Base-by-base conservation (phyloP, 768 basidiomycete genomes). In the Calvatia gigantea region DNA sequence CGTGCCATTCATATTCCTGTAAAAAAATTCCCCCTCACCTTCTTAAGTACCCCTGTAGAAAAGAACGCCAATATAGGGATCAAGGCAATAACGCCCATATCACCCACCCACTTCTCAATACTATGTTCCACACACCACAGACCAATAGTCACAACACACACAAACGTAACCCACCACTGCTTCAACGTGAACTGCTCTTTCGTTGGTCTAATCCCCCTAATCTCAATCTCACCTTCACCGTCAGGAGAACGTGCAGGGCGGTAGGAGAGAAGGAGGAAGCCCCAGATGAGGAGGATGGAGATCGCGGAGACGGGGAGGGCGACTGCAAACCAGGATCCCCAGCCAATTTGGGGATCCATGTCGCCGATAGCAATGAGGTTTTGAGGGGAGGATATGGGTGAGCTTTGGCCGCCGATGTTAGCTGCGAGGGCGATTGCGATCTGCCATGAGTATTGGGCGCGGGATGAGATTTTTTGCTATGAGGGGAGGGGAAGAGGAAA, bases 11-110 rank as follows among this genome's bases (percentile, higher is more conserved):
- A n/a, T n/a, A n/a, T n/a, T n/a, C n/a, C n/a, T n/a, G n/a, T n/a
- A n/a, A n/a, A n/a, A n/a, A n/a, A 12, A 11, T 9, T 17, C 19
- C 45, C 19, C 48, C 61, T 28, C 56, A 91, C 94, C 88, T 98
- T 98, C 64, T 94, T 93, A 44, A 99, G 73, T 4, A 98, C 85
- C 0, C 93, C 92, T 0, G 94, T 91, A 4, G 90, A 89, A 69
- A 98, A 99, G 75, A 99, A 98, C 1, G 89, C 88, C 5, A 98
- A 78, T 42, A 98, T 79, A 0, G 96, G 97, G 42, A 99, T 78
- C 61, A 98, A 85, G 2, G 96, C 95, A 60, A 99, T 94, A 63
- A 98, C 80, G 28, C 97, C 97, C 95, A 98, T 99, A 68, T 98
- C 94, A 1, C 97, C 97, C 2, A 98, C 78, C 44, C 74, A 74